Evolutionary conservation across 1,139 yeast genomes (phyloP), one percentile per base, ranked within the genome.

Genomic region (Blastobotrys apis): DNA sequence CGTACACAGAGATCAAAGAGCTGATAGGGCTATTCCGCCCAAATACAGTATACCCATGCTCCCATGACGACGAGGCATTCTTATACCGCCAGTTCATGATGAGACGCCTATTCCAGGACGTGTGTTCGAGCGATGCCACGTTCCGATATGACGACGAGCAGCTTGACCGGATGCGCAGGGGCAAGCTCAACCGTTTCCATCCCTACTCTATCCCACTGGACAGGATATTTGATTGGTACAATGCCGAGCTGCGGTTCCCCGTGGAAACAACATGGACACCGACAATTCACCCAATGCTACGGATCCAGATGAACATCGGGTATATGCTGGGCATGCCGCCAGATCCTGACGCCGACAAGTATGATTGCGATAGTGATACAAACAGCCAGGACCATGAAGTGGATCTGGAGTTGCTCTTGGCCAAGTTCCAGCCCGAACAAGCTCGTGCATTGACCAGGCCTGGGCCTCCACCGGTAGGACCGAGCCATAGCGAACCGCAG

Each of bases 1-100:
- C 81, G 0, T 74, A 66, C 47, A 50, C 66, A 2, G 84, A 78
- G 53, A 60, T 70, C 8, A 48, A 63, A n/a, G 51, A 65, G 2
- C 66, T 79, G 10, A 56, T 76, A 0, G 48, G 59, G 8, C 32
- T 64, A 27, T 72, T 78, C 49, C 52, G 54, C 1, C 78, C 79
- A 0, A 55, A 49, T 10, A 72, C 73, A 36, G 78, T 77, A 0
- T 40, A 26, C 30, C 44, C 36, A n/a, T 25, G 17, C 29, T 40
- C 17, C 34, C 26, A 38, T 8, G 4, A 31, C 21, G 10, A 16
- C 6, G 4, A 6, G 26, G 15, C 27, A 17, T 38, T 38, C n/a
- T 10, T 13, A 13, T 21, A 29, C 3, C 16, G 10, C 5, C 36
- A 36, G 1, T 70, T 73, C 49, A 56, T 66, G 3, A 72, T 77